A percentile compares a stretch with the other conserved stretches of the same genome.
Evolutionary conservation across 345 rosid genomes (phyloP).

Genomic region (Turritis glabra): DNA sequence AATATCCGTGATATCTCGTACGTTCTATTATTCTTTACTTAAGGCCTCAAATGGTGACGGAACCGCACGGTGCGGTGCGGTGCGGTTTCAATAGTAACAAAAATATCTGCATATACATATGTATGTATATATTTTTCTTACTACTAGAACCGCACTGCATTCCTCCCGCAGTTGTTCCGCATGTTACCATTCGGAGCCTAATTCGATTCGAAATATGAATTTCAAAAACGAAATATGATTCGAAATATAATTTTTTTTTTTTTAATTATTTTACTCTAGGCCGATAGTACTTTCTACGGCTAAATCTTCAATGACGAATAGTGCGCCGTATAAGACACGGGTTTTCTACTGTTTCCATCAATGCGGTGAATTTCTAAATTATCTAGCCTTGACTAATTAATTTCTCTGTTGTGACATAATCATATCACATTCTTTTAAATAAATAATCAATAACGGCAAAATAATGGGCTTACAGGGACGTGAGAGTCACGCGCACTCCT

Average conservation of each 20-base stretch:
- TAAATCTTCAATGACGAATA: background rate
- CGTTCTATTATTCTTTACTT: background rate
- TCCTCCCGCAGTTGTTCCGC: too few species aligned
- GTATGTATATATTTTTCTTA: too few species aligned
- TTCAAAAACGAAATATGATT: background rate
- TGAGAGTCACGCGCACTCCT: slow-evolving; percentile 46
- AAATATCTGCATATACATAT: too few species aligned
- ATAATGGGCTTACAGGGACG: slow-evolving; percentile 36
- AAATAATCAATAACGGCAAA: background rate
- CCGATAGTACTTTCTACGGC: background rate
- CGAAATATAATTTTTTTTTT: background rate
- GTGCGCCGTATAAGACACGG: slow-evolving; percentile 26
- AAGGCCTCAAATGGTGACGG: too few species aligned
- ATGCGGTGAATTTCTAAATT: background rate
- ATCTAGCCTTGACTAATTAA: background rate
- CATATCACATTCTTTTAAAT: background rate
- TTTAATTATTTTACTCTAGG: background rate
- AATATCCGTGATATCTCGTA: background rate
- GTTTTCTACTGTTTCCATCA: background rate
- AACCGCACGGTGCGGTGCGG: too few species aligned
- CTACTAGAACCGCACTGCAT: too few species aligned
- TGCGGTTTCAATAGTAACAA: too few species aligned
- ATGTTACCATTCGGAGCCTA: too few species aligned
- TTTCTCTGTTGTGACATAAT: slow-evolving; percentile 3
- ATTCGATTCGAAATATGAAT: background rate